Evolutionary conservation across 2,329 filamentous ascomycete species (phyloP), one percentile per base, ranked within the genome.

Genomic region (Seiridium cupressi): DNA sequence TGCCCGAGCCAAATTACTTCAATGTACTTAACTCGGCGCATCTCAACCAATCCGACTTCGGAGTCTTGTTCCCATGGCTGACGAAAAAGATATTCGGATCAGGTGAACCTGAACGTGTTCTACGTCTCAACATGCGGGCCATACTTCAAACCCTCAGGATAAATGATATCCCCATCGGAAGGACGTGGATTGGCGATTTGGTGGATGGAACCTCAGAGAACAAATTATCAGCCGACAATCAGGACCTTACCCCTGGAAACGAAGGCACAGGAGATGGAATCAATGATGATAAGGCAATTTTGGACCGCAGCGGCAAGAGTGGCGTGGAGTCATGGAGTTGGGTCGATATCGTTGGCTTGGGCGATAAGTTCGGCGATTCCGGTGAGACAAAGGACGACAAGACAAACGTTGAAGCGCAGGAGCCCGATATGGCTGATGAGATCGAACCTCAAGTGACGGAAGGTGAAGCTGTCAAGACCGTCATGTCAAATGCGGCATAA

Each of bases 1-100:
- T 83, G 11, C 66, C 75, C 0, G 78, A 81, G 59, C 88, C 91
- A 4, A 84, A 88, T 65, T 85, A 94, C 68, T 96, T 91, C 76
- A 94, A 91, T 72, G 87, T 91, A 3, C 72, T 81, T 11, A 79
- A 84, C 49, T 90, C 88, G n/a, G 91, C 92, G 0, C 92, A 96
- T 71, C 82, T 96, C 34, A 91, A 84, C 60, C 92, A 96, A 74
- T 90, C 87, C 26, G 92, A 96, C 69, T 96, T 95, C 66, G 92
- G 90, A 42, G 77, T 95, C 32, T 76, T 96, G 31, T 96, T 96
- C 69, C 91, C 91, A 0, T 90, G 88, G 82, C 67, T 88, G 51
- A 86, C 84, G 7, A 83, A 80, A 67, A 81, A 79, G 65, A 79
- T 88, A 7, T 85, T 87, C 64, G 79, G 79, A 2, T 81, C 82